Evolutionary conservation across 2,329 filamentous ascomycete species (phyloP), one percentile per base, ranked within the genome.

Genomic region (Alternaria metachromatica): DNA sequence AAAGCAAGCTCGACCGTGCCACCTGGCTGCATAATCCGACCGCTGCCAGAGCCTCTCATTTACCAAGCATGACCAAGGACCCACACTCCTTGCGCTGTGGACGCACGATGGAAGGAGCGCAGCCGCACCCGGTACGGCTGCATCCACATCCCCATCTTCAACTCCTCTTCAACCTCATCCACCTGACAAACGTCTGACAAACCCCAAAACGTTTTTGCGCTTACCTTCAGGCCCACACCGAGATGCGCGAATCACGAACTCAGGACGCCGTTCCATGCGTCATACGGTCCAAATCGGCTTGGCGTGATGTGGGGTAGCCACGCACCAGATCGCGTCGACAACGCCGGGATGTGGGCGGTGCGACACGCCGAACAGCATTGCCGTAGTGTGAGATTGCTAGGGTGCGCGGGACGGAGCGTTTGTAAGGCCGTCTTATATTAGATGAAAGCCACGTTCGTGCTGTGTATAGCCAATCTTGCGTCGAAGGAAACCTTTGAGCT

Each of bases 221-320:
- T 49, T 30, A 45, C 54, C 15, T 11, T 18, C 46, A 23, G 46
- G 43, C 21, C 57, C 43, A 63, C 64, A 62, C n/a, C 13, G 18
- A 26, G 28, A 53, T 43, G 41, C 25, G 30, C 55, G 48, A 71
- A 72, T 73, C 64, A 69, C 10, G 37, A 10, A 5, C n/a, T 46
- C 21, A 18, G 45, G 30, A 48, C 26, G 10, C 26, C 18, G n/a
- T 25, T 60, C 46, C 37, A 60, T 65, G 55, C 65, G 58, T 64
- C 62, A 60, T 67, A 30, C 26, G 43, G 59, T 43, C 50, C 50
- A 20, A 37, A 60, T 49, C 46, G 51, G 58, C 60, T 71, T 69
- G 64, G 68, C 65, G 23, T 30, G 43, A 55, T 72, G 75, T 75
- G 73, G 75, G 74, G 72, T 74, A 71, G 60, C 59, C 58, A 60